Base-by-base conservation (phyloP, 2,329 filamentous ascomycete genomes). In the Aspergillus fischeri region DNA sequence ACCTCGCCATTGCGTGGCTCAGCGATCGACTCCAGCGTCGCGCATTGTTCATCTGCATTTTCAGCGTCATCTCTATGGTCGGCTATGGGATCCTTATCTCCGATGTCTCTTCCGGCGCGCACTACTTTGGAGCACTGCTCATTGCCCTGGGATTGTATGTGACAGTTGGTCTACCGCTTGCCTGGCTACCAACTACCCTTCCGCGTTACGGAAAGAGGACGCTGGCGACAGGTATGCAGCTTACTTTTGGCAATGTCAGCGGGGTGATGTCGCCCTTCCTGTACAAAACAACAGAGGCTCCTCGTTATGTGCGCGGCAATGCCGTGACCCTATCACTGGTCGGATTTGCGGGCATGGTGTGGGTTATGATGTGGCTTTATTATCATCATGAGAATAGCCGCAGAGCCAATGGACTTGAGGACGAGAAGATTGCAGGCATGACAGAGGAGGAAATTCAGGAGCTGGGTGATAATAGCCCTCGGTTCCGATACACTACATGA, bases 101-200 rank as follows among this genome's bases (percentile, higher is more conserved):
- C 1, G 77, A 86, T 50, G 77, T 80, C 2, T 72, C 82, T 1
- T 78, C 83, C 0, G 85, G 83, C 0, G 88, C 86, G 6, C 87
- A 88, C 63, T 92, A 91, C 66, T 88, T 90, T 62, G 89, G 85
- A 1, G 91, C 88, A 60, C 88, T 92, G 70, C 75, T 93, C n/a
- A 83, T 92, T 0, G 89, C 89, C 0, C 80, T 85, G 58, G 90
- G 89, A 0, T 70, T 93, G 2, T 93, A 92, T 63, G 79, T 84
- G 14, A 74, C 75, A 7, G 81, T 84, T 11, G 82, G 82, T 1
- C 66, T 85, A 21, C 81, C 81, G 4, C 71, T 85, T 8, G 81
- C 82, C 3, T 85, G 83, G 83, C 60, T 77, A n/a, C 75, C 87
- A 0, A 86, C 82, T 20, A 92, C 91, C 58, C 81, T 83, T 17